phyloP scores from a whole-genome alignment of 2,329 filamentous ascomycete genomes.

The Hymenoscyphus albidus region DNA sequence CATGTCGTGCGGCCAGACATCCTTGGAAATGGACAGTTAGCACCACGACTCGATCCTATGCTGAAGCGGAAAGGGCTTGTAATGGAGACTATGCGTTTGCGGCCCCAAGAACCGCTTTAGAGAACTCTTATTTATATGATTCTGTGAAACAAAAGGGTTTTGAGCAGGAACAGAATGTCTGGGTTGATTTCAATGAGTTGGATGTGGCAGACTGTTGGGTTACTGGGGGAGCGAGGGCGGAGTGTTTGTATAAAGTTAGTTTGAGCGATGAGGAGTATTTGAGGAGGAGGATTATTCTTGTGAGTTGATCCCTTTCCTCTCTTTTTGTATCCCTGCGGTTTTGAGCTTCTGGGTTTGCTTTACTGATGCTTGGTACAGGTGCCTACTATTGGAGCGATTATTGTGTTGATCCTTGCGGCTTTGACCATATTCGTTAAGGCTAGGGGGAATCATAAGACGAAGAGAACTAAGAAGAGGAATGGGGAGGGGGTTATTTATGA shows the following conservation, averaged over 20 bases:
- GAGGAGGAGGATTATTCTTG: conserved; percentile 43
- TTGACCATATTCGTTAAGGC: conserved; percentile 62
- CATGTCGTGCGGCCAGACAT: conserved; percentile 50
- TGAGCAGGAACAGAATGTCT: conserved; percentile 40
- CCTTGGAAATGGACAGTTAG: conserved; percentile 58
- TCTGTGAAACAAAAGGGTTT: conserved; percentile 26
- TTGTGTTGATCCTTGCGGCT: conserved; percentile 57
- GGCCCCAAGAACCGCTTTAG: conserved; percentile 57
- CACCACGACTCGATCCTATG: conserved; percentile 40
- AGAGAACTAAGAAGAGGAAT: conserved; percentile 45
- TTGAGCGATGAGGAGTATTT: conserved; percentile 36
- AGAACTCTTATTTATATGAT: conserved; percentile 54
- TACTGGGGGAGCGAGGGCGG: conserved; percentile 48
- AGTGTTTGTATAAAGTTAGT: conserved; percentile 53
- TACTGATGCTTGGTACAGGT: conserved; percentile 39
- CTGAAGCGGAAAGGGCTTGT: conserved; percentile 45
- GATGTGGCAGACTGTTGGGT: conserved; percentile 58
- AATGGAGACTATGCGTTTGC: conserved; percentile 47
- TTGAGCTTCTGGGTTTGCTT: not conserved
- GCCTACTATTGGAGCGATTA: conserved; percentile 57
- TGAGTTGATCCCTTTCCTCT: conserved; percentile 14
- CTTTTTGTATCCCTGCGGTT: not conserved
- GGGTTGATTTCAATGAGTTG: conserved; percentile 59
- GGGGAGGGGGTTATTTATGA: conserved; percentile 62
- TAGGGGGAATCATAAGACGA: conserved; percentile 55